Evolutionary conservation across 1,284 basidiomycete species (phyloP).

Genomic region (Anthracocystis setariae): DNA sequence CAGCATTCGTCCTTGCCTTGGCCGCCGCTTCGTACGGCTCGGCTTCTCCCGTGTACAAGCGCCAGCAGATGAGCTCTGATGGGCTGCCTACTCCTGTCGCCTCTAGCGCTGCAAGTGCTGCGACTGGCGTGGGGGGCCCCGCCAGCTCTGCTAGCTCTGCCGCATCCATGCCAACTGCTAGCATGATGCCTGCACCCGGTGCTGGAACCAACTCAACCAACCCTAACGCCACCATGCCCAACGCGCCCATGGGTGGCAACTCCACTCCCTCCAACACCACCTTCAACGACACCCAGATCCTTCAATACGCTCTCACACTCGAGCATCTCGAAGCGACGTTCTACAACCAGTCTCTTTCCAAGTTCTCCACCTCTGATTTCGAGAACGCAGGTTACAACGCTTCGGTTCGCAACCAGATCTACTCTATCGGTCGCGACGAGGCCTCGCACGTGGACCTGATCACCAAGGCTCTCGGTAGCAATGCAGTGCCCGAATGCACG

Average conservation of each 20-base stretch:
- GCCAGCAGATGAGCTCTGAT: constrained; percentile 17
- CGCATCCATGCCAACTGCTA: background rate
- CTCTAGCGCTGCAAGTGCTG: background rate
- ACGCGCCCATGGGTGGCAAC: background rate
- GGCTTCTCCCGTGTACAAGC: constrained; percentile 22
- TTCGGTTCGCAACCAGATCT: constrained; percentile 43
- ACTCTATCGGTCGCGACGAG: constrained; percentile 50
- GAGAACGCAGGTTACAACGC: constrained; percentile 43
- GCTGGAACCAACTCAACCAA: background rate
- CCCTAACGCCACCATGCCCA: background rate
- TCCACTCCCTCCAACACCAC: constrained; percentile 1
- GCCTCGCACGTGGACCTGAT: constrained; percentile 35
- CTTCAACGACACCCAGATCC: constrained; percentile 51
- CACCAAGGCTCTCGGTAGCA: constrained; percentile 31
- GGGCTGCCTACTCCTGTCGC: background rate
- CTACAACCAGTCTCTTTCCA: constrained; percentile 49
- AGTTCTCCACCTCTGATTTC: constrained; percentile 36
- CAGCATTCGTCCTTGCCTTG: constrained; percentile 32
- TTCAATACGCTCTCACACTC: constrained; percentile 57
- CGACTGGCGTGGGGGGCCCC: no score
- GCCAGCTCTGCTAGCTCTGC: no score
- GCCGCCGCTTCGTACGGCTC: constrained; percentile 30
- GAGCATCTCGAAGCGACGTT: constrained; percentile 57
- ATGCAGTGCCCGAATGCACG: constrained; percentile 39
- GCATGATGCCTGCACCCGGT: background rate